These are phyloP conservation scores for Podospora australis DNA, from an alignment of 495 filamentous ascomycete genomes.

Conservation along the genomic window DNA sequence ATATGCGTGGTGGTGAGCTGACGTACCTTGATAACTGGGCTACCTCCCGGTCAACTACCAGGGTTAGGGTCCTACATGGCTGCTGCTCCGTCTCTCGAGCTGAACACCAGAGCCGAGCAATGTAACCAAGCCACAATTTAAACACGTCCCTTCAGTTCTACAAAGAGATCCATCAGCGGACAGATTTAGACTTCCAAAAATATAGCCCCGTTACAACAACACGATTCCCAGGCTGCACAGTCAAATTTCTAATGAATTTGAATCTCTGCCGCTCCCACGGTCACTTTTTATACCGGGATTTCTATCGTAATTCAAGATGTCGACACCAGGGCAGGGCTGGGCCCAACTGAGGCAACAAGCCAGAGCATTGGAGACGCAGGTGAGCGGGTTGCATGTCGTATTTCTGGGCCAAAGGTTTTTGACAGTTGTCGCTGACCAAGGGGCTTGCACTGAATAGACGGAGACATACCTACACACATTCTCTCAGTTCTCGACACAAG, in stretches of 20 bases:
- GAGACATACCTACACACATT: conserved; percentile 91
- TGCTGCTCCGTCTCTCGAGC: neutral
- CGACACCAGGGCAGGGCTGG: conserved; percentile 76
- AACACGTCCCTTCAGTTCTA: too few relatives aligned
- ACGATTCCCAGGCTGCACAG: too few relatives aligned
- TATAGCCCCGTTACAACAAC: too few relatives aligned
- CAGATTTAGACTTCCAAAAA: too few relatives aligned
- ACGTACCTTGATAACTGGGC: neutral
- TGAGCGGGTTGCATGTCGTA: conserved; percentile 35
- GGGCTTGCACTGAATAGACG: too few relatives aligned
- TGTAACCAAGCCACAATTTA: too few relatives aligned
- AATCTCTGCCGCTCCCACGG: neutral
- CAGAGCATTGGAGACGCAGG: conserved; percentile 84
- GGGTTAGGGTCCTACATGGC: conserved; percentile 1
- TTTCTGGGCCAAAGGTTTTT: too few relatives aligned
- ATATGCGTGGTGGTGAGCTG: too few relatives aligned
- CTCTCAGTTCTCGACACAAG: conserved; percentile 81
- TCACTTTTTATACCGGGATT: neutral
- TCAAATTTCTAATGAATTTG: too few relatives aligned
- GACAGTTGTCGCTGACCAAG: too few relatives aligned
- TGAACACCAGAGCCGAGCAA: too few relatives aligned
- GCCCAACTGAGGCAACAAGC: conserved; percentile 93
- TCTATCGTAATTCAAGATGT: conserved; percentile 45
- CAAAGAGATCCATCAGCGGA: too few relatives aligned
- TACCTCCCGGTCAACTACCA: neutral